These are phyloP conservation scores for Nemania bipapillata DNA, from an alignment of 2,329 filamentous ascomycete genomes.

Conservation along the genomic window DNA sequence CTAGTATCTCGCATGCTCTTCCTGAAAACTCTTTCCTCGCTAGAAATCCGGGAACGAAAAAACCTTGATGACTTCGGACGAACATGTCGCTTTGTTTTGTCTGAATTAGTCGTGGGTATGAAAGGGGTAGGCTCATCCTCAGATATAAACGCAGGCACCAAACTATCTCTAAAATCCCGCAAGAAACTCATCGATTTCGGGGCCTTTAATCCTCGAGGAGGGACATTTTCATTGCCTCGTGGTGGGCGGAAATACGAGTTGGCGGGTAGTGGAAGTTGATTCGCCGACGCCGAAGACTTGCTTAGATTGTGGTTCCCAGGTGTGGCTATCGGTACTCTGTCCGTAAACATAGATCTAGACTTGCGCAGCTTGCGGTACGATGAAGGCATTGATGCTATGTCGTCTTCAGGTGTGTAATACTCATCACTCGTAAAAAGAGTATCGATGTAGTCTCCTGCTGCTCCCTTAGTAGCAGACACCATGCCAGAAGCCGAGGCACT, in stretches of 20 bases:
- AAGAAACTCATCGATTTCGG: conserved; percentile 69
- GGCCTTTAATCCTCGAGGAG: conserved; percentile 53
- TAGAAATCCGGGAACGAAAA: conserved; percentile 55
- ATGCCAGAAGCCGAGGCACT: conserved; percentile 45
- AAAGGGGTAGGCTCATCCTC: conserved; percentile 17
- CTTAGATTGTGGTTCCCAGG: conserved; percentile 17
- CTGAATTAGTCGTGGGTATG: conserved; percentile 8
- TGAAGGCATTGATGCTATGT: conserved; percentile 59
- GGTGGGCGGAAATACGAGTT: background rate
- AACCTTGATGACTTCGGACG: conserved; percentile 59
- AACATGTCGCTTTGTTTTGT: conserved; percentile 34
- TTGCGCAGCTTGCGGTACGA: conserved; percentile 64
- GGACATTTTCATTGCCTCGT: conserved; percentile 48
- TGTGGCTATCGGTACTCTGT: conserved; percentile 42
- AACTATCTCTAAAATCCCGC: conserved; percentile 45
- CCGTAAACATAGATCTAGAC: conserved; percentile 65
- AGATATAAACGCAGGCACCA: conserved; percentile 15
- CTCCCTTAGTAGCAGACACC: conserved; percentile 47
- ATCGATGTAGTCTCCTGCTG: conserved; percentile 53
- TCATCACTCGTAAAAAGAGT: conserved; percentile 55
- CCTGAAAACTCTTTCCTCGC: conserved; percentile 50
- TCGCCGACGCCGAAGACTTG: conserved; percentile 27
- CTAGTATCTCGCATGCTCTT: conserved; percentile 64
- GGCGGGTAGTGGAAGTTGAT: conserved; percentile 27
- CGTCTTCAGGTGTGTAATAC: conserved; percentile 61